Base-by-base conservation (phyloP, 2,329 filamentous ascomycete species). In the Penicillium frequentans region DNA sequence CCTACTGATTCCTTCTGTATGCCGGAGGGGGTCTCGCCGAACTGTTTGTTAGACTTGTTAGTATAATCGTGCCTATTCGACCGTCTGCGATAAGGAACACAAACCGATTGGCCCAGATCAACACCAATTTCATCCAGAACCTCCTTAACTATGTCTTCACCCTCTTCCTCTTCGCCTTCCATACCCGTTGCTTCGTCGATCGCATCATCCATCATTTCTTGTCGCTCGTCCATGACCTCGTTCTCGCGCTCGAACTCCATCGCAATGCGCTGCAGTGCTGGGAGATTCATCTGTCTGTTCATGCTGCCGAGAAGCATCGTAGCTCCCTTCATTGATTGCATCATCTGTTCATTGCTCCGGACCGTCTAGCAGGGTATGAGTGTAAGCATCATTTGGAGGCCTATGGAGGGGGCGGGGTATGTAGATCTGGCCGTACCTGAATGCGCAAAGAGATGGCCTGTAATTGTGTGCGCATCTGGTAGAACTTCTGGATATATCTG, bases 191-290 rank as follows among this genome's bases (percentile, higher is more conserved):
- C 93, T 73, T 99, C 95, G 72, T 99, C 95, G 58, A 99, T 95
- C 21, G 92, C 93, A 75, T 98, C 95, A 72, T 98, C 93, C 95
- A 99, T 98, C 90, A 99, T 97, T 76, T 98, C 95, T 75, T 98
- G 93, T 63, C 95, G 86, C 77, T 98, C 92, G 68, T 99, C 95
- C 95, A 99, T 99, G 57, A 99, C 93, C 70, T 98, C 95, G 77
- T 98, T 99, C 77, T 99, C 95, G 69, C 91, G 89, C 78, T 99
- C 95, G 69, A 99, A 99, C 71, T 99, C 95, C 93, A 97, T 96
- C 21, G 95, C 93, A 72, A 99, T 99, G 56, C 93, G 87, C 75
- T 98, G 93, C 33, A 99, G 81, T 19, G 92, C 92, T 0, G 95
- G 95, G 3, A 99, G 86, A 72, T 99, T 98, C 93, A 98, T 98